Evolutionary conservation across 2,329 filamentous ascomycete species (phyloP).

Genomic region (Aspergillus phoenicis): DNA sequence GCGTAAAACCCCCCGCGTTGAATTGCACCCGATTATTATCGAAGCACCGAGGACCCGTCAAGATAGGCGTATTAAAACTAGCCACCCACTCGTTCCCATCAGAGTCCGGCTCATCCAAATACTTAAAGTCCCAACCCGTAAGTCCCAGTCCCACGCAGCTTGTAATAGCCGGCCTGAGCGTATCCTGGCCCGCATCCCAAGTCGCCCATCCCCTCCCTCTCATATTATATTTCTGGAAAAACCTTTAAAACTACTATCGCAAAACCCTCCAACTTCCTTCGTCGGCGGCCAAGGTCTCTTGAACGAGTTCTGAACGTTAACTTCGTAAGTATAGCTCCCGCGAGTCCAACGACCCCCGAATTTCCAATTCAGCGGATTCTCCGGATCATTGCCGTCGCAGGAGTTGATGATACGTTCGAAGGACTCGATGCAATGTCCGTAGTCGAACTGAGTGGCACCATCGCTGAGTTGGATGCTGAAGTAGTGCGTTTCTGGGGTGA

Average conservation of each 20-base stretch:
- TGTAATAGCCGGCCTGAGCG: background rate
- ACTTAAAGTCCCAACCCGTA: slow-evolving; percentile 2
- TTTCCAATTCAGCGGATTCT: slow-evolving; percentile 26
- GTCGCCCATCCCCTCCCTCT: slow-evolving; percentile 2
- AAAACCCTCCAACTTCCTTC: background rate
- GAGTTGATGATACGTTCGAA: slow-evolving; percentile 15
- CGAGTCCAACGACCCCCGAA: slow-evolving; percentile 17
- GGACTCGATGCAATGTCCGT: slow-evolving; percentile 4
- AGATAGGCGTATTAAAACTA: background rate
- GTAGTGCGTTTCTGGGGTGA: slow-evolving; percentile 8
- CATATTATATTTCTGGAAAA: background rate
- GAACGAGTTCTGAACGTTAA: background rate
- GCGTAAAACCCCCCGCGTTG: background rate
- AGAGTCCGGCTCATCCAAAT: slow-evolving; percentile 4
- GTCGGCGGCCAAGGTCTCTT: slow-evolving; percentile 10
- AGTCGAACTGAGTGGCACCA: background rate
- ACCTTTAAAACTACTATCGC: background rate
- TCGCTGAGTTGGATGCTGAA: background rate
- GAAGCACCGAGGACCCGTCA: background rate
- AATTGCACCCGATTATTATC: background rate
- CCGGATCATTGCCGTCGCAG: slow-evolving; percentile 21
- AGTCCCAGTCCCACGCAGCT: slow-evolving; percentile 1
- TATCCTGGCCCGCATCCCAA: slow-evolving; percentile 4
- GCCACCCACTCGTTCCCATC: slow-evolving; percentile 15
- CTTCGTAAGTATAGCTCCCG: slow-evolving; percentile 10